A percentile compares a stretch with the other conserved stretches of the same genome.
Evolutionary conservation across 495 filamentous ascomycete genomes (phyloP).

Genomic region (Diplogelasinospora grovesii): DNA sequence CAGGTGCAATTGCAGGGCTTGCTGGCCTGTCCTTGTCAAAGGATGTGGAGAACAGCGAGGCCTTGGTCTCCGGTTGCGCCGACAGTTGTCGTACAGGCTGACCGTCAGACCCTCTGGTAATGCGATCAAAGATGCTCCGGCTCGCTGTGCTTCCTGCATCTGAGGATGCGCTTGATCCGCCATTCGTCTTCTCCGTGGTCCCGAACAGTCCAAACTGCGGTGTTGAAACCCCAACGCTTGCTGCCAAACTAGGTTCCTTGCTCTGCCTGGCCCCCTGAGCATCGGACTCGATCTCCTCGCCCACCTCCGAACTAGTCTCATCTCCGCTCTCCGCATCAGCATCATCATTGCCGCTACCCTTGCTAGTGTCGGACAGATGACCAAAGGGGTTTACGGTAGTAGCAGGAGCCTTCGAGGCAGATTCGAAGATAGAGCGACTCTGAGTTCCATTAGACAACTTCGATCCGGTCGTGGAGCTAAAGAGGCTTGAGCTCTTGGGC

Average conservation of each 20-base stretch:
- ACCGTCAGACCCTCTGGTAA: conserved; percentile 42
- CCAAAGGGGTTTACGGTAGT: conserved; percentile 52
- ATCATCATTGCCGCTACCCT: conserved; percentile 38
- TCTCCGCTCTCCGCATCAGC: conserved; percentile 39
- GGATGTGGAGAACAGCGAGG: conserved; percentile 17
- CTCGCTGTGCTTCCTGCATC: conserved; percentile 29
- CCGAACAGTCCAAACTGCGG: conserved; percentile 24
- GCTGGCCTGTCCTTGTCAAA: conserved; percentile 27
- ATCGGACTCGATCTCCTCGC: conserved; percentile 38
- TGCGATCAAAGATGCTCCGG: conserved; percentile 54
- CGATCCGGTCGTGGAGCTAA: conserved; percentile 9
- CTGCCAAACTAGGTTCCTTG: conserved; percentile 24
- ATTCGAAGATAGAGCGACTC: conserved; percentile 23
- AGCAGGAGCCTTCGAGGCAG: conserved; percentile 14
- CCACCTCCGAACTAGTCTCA: conserved; percentile 39
- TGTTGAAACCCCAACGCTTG: conserved; percentile 29
- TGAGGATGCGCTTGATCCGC: conserved; percentile 25
- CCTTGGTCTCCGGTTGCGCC: conserved; percentile 16
- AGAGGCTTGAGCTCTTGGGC: conserved; percentile 25
- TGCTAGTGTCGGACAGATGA: conserved; percentile 50
- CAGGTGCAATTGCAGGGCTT: no score
- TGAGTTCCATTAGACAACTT: conserved; percentile 14
- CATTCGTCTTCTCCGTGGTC: conserved; percentile 16
- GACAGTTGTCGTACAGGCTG: conserved; percentile 37
- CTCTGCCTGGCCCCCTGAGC: conserved; percentile 27